phyloP scores from a whole-genome alignment of 2,329 filamentous ascomycete genomes.

The Hymenoscyphus repandus region DNA sequence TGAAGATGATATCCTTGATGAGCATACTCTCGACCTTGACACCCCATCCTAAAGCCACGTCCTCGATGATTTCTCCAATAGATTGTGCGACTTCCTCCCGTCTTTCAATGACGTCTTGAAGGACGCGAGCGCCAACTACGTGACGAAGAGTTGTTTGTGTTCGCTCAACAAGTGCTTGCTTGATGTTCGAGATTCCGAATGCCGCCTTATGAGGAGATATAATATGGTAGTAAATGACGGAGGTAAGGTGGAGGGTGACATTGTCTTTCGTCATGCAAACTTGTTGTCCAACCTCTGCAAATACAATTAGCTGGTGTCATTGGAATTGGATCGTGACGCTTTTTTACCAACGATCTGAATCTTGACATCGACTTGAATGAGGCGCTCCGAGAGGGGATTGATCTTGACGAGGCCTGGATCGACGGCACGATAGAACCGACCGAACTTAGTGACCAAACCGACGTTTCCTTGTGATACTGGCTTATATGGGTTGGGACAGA shows the following conservation, averaged over 20 bases:
- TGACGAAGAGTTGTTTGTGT: slow-evolving; percentile 97
- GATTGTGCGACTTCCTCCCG: slow-evolving; percentile 94
- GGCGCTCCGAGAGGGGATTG: slow-evolving; percentile 86
- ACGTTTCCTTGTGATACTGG: slow-evolving; percentile 89
- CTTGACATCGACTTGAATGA: slow-evolving; percentile 96
- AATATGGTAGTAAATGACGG: slow-evolving; percentile 99
- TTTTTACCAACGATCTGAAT: slow-evolving; percentile 78
- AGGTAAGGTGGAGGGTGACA: slow-evolving; percentile 86
- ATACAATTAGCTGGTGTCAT: slow-evolving; percentile 5
- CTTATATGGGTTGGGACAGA: slow-evolving; percentile 95
- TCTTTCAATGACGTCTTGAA: slow-evolving; percentile 97
- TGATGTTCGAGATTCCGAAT: slow-evolving; percentile 92
- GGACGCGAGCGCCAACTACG: slow-evolving; percentile 88
- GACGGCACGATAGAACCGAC: slow-evolving; percentile 88
- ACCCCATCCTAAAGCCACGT: slow-evolving; percentile 90
- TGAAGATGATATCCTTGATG: slow-evolving; percentile 99
- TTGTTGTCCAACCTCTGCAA: slow-evolving; percentile 79
- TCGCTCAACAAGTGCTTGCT: slow-evolving; percentile 93
- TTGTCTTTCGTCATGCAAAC: slow-evolving; percentile 99
- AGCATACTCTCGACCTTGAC: slow-evolving; percentile 97
- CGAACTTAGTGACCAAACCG: slow-evolving; percentile 92
- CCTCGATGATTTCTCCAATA: slow-evolving; percentile 95
- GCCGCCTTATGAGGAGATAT: slow-evolving; percentile 92
- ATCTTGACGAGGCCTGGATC: slow-evolving; percentile 96
- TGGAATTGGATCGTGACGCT: not conserved